Evolutionary conservation across 352 stramenopile species (phyloP).

Genomic region (Phytophthora podocarpi): DNA sequence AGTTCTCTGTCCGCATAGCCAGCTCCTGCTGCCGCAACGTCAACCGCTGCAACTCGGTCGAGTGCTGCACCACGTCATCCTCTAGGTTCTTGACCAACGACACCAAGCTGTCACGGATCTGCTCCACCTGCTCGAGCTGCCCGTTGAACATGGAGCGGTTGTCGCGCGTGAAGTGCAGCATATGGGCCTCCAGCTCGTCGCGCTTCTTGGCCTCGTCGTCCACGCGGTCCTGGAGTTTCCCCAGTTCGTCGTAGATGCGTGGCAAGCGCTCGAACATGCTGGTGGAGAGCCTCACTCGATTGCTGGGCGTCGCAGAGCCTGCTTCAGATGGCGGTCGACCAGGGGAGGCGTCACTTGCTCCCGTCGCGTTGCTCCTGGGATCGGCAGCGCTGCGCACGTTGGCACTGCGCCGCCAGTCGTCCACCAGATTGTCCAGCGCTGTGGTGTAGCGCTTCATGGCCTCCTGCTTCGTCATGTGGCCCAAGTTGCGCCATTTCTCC

Average conservation of each 20-base stretch:
- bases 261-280: slow-evolving; percentile 74
- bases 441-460: slow-evolving; percentile 84
- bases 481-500: slow-evolving; percentile 79
- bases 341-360: slow-evolving; percentile 22
- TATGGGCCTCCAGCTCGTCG: slow-evolving; percentile 66
- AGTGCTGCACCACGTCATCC: slow-evolving; percentile 63
- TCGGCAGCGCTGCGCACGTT: slow-evolving; percentile 33
- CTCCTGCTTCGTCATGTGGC: slow-evolving; percentile 69
- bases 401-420: slow-evolving; percentile 77
- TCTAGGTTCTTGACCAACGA: slow-evolving; percentile 64
- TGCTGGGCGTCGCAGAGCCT: slow-evolving; percentile 14
- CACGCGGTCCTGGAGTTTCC: slow-evolving; percentile 66
- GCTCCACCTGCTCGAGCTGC: slow-evolving; percentile 58
- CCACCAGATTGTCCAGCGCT: slow-evolving; percentile 78
- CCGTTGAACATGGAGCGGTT: slow-evolving; percentile 60
- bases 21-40: slow-evolving; percentile 47
- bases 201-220: slow-evolving; percentile 76
- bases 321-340: slow-evolving; percentile 19
- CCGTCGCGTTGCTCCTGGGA: slow-evolving; percentile 2
- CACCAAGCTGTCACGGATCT: slow-evolving; percentile 57
- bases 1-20: slow-evolving; percentile 39
- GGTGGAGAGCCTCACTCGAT: slow-evolving; percentile 33
- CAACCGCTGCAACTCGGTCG: slow-evolving; percentile 64
- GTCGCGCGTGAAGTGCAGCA: slow-evolving; percentile 68
- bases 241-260: slow-evolving; percentile 70